phyloP scores from a whole-genome alignment of 805 yeast genomes.

The Hanseniaspora taiwanica region DNA sequence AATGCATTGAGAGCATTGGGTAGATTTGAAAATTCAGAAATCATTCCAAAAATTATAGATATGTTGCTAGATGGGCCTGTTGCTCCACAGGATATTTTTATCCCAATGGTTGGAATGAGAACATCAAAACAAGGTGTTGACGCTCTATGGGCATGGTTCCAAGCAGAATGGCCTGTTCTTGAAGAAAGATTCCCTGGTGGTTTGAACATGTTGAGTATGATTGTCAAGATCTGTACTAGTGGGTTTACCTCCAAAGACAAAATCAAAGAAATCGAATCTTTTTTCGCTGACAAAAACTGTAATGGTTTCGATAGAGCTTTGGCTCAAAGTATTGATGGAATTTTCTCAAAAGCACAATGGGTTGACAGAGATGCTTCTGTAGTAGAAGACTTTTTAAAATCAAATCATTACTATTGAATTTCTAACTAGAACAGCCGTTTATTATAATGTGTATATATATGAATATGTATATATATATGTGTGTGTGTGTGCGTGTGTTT shows the following conservation, averaged over 20 bases:
- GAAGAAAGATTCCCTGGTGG: slow-evolving; percentile 65
- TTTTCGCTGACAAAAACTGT: slow-evolving; percentile 42
- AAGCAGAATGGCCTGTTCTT: slow-evolving; percentile 59
- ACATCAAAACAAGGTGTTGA: slow-evolving; percentile 51
- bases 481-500: neutral
- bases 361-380: slow-evolving; percentile 39
- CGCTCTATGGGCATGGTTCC: slow-evolving; percentile 62
- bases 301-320: slow-evolving; percentile 53
- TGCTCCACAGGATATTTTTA: slow-evolving; percentile 61
- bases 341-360: slow-evolving; percentile 46
- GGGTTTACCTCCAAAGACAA: slow-evolving; percentile 47
- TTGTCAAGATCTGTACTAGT: slow-evolving; percentile 49
- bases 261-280: slow-evolving; percentile 34
- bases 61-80: slow-evolving; percentile 45
- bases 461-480: neutral
- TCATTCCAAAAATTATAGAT: slow-evolving; percentile 43
- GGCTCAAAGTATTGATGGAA: slow-evolving; percentile 51
- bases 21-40: slow-evolving; percentile 36
- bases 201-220: slow-evolving; percentile 62
- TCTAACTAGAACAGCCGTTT: too few species aligned
- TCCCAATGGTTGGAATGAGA: slow-evolving; percentile 66
- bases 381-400: slow-evolving; percentile 36
- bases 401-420: slow-evolving; percentile 24
- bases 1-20: slow-evolving; percentile 63
- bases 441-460: too few species aligned